These are phyloP conservation scores for Saturnispora sekii DNA, from an alignment of 805 yeast genomes.

Conservation along the genomic window DNA sequence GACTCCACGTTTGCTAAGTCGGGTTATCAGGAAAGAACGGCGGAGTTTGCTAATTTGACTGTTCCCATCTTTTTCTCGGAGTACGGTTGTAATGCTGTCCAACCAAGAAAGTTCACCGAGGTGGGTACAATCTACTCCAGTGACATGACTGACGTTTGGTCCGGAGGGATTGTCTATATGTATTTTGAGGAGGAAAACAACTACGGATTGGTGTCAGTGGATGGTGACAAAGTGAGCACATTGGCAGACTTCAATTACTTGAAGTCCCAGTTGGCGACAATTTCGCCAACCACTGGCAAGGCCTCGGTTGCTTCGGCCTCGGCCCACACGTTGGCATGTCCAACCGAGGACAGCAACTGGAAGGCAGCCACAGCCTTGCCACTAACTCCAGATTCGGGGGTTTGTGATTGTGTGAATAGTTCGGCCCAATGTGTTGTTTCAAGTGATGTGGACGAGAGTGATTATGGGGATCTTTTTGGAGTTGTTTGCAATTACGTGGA, in stretches of 20 bases:
- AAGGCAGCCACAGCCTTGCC: constrained; percentile 58
- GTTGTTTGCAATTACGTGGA: constrained; percentile 46
- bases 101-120: constrained; percentile 72
- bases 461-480: constrained; percentile 53
- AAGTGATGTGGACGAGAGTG: constrained; percentile 37
- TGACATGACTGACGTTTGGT: constrained; percentile 84
- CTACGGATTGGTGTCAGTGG: constrained; percentile 66
- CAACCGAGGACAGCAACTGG: constrained; percentile 50
- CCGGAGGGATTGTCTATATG: constrained; percentile 92
- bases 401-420: constrained; percentile 52
- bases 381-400: constrained; percentile 61
- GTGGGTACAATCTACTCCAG: constrained; percentile 55
- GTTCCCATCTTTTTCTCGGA: constrained; percentile 81
- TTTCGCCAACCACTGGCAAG: constrained; percentile 41
- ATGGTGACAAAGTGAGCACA: constrained; percentile 41
- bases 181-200: constrained; percentile 76
- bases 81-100: constrained; percentile 71
- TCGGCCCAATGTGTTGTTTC: constrained; percentile 53
- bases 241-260: constrained; percentile 50
- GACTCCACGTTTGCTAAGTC: constrained; percentile 45
- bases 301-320: constrained; percentile 29
- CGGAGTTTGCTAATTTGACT: constrained; percentile 62
- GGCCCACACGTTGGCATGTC: constrained; percentile 35
- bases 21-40: constrained; percentile 64
- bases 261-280: constrained; percentile 41